Percentiles rank a stretch among this genome's conserved stretches.
These are phyloP conservation scores for Leptographium procerum DNA, from an alignment of 2,329 filamentous ascomycete species.

Conservation along the genomic window DNA sequence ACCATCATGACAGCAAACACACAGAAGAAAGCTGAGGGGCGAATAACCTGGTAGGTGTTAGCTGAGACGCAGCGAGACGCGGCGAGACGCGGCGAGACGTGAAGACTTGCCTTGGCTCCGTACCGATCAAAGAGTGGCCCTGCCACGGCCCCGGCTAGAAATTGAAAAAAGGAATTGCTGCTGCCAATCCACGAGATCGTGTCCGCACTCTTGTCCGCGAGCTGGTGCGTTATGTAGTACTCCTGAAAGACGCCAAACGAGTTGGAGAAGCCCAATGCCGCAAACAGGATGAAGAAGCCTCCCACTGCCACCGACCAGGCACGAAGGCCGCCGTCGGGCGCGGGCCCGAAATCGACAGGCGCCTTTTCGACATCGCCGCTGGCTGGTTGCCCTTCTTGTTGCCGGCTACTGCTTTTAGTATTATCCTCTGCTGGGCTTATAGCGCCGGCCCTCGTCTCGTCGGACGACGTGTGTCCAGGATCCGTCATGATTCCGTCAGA, in stretches of 20 bases:
- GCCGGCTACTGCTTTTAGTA: neutral
- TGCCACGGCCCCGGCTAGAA: conserved; percentile 16
- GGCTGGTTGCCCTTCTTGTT: neutral
- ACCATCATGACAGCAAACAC: conserved; percentile 30
- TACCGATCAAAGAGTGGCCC: conserved; percentile 27
- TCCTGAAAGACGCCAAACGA: conserved; percentile 26
- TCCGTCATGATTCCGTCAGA: neutral
- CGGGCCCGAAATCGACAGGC: conserved; percentile 17
- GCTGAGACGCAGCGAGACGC: neutral
- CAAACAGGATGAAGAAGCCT: conserved; percentile 18
- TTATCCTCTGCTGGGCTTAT: neutral
- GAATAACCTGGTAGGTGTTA: conserved; percentile 27
- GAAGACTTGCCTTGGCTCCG: conserved; percentile 26
- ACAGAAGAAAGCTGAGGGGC: conserved; percentile 40
- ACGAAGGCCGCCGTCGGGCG: conserved; percentile 17
- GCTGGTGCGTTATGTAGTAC: conserved; percentile 23
- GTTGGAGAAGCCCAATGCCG: conserved; percentile 23
- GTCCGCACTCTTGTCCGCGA: conserved; percentile 18
- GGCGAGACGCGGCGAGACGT: neutral
- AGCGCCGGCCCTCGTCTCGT: too few species aligned
- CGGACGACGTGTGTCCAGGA: neutral
- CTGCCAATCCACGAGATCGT: conserved; percentile 30
- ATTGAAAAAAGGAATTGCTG: conserved; percentile 19
- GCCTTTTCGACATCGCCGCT: conserved; percentile 1
- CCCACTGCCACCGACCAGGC: conserved; percentile 19